Evolutionary conservation across 202 grass and related monocot genomes (phyloP).

Genomic region (Setaria viridis): DNA sequence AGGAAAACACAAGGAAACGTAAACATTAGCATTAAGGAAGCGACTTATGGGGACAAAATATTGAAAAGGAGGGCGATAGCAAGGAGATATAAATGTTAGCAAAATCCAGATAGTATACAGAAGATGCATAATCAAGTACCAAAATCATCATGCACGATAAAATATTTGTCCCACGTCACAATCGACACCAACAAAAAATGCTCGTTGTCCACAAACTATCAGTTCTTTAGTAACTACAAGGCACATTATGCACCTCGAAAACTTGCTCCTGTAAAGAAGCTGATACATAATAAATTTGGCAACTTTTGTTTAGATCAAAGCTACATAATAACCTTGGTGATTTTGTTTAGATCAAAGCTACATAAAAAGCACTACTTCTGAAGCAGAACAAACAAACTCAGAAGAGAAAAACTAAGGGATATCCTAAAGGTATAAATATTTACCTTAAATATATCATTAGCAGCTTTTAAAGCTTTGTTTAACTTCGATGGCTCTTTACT

Average conservation of each 20-base stretch:
- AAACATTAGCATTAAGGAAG: slow-evolving; percentile 33
- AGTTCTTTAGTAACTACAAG: neutral
- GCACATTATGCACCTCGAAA: slow-evolving; percentile 15
- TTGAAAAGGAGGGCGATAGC: slow-evolving; percentile 13
- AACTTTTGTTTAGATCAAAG: slow-evolving; percentile 13
- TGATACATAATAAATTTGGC: neutral
- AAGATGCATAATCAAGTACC: slow-evolving; percentile 6
- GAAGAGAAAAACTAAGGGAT: neutral
- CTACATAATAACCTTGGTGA: neutral
- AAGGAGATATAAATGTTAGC: slow-evolving; percentile 4
- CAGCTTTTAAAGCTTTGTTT: slow-evolving; percentile 69
- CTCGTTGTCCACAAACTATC: neutral
- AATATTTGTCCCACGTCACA: slow-evolving; percentile 27
- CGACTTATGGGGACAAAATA: slow-evolving; percentile 25
- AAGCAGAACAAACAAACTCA: slow-evolving; percentile 23
- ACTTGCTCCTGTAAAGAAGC: neutral
- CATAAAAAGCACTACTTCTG: no score
- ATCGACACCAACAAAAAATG: slow-evolving; percentile 5
- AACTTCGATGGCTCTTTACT: slow-evolving; percentile 65
- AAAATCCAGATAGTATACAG: neutral
- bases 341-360: slow-evolving; percentile 12
- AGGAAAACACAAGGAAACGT: slow-evolving; percentile 36
- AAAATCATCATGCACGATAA: slow-evolving; percentile 22
- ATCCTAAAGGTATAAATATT: slow-evolving; percentile 32
- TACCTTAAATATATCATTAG: slow-evolving; percentile 88